Conservation (phyloP, 2,329 filamentous ascomycete species). For the Didymellaceae sp. region DNA sequence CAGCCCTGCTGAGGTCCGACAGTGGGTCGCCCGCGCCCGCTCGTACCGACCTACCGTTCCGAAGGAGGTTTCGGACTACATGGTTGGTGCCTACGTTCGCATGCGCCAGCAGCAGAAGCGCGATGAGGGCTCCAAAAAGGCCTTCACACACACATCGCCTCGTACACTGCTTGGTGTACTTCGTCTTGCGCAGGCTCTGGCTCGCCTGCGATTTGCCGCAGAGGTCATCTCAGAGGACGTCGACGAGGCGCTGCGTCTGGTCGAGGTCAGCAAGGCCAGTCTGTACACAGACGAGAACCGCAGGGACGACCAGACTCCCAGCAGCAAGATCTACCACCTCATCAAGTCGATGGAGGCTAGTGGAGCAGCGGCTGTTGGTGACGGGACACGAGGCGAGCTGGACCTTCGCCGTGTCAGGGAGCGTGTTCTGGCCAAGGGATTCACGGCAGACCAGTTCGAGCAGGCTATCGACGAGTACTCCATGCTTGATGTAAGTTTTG, state of each 20-base stretch:
- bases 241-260: slow-evolving; percentile 87
- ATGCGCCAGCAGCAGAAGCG: slow-evolving; percentile 91
- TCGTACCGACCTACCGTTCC: slow-evolving; percentile 88
- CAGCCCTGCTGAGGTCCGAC: slow-evolving; percentile 88
- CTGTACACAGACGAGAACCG: slow-evolving; percentile 72
- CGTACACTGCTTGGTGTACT: slow-evolving; percentile 92
- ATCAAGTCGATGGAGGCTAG: slow-evolving; percentile 87
- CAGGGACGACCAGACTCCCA: slow-evolving; percentile 74
- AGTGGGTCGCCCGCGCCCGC: slow-evolving; percentile 92
- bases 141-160: slow-evolving; percentile 92
- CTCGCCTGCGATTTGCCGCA: slow-evolving; percentile 86
- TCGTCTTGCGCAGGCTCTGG: slow-evolving; percentile 91
- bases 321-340: slow-evolving; percentile 92
- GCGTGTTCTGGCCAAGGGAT: slow-evolving; percentile 92
- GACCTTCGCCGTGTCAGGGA: slow-evolving; percentile 89
- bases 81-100: slow-evolving; percentile 94
- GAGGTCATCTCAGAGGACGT: slow-evolving; percentile 90
- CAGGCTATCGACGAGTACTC: slow-evolving; percentile 89
- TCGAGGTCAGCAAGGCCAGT: slow-evolving; percentile 93
- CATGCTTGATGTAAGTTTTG: slow-evolving; percentile 76
- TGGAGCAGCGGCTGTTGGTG: slow-evolving; percentile 79
- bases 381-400: slow-evolving; percentile 75
- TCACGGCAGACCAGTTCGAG: slow-evolving; percentile 92
- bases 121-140: slow-evolving; percentile 88
- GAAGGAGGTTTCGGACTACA: slow-evolving; percentile 87